Evolutionary conservation across 1,284 basidiomycete genomes (phyloP), one percentile per base, ranked within the genome.

Genomic region (Vanrija sp.): DNA sequence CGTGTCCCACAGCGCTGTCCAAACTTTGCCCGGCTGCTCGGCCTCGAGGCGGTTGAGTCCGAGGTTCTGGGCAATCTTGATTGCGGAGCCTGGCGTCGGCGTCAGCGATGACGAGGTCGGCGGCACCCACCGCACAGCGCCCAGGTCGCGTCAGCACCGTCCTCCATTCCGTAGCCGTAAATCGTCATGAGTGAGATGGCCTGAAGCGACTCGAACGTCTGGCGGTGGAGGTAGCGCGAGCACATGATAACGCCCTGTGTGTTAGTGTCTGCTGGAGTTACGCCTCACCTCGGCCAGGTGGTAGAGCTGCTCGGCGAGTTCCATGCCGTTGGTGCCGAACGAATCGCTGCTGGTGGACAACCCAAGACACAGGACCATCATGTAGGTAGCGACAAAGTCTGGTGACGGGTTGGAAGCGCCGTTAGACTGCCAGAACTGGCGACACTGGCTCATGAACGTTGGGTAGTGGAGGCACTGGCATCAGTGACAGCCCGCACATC

Each of bases 31-130:
- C 0, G 51, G 38, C 4, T 49, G 50, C 43, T 65, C 64, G 1
- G 50, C 54, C 16, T 63, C 64, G 18, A 65, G 56, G 8, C 64
- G 57, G 46, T 61, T 59, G n/a, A 65, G 43, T 6, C 64, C 64
- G 12, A 65, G 54, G 43, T 61, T 65, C 43, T 65, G 64, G 0
- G 55, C 64, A 21, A 65, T 60, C 54, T 65, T 65, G 53, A 65
- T 53, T 8, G 64, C 64, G 1, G 57, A 28, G 10, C 61, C 61
- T 54, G 45, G 25, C 16, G 26, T 21, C 16, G 19, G 3, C 18
- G 42, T 8, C 8, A n/a, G 2, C 28, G 14, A 3, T 38, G 0
- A 38, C 1, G 21, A 23, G 21, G 21, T 23, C 5, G 21, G 21
- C 21, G 8, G 28, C 19, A 12, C n/a, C 6, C 44, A 43, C 54